Evolutionary conservation across 352 stramenopile species (phyloP).

Genomic region (Phytopythium cucurbitacearum): DNA sequence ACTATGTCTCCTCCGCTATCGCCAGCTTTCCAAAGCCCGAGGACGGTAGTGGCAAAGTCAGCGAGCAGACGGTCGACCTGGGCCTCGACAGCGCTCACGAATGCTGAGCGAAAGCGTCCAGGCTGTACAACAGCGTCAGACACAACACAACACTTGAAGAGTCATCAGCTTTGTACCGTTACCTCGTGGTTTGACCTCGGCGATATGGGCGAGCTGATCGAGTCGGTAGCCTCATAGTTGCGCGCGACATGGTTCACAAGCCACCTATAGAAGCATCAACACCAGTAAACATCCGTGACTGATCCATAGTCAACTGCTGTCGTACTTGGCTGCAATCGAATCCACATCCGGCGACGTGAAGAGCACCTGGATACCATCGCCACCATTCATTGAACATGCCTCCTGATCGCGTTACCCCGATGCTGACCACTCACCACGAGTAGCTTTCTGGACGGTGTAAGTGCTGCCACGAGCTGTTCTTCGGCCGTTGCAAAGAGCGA

Average conservation of each 20-base stretch:
- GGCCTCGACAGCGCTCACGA: constrained; percentile 31
- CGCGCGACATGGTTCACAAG: constrained; percentile 29
- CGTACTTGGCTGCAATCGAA: constrained; percentile 26
- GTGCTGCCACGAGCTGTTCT: constrained; percentile 42
- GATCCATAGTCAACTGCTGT: background rate
- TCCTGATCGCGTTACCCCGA: background rate
- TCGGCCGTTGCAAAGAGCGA: constrained; percentile 29
- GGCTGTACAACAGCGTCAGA: constrained; percentile 11
- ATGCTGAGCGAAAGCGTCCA: constrained; percentile 30
- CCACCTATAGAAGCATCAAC: constrained; percentile 17
- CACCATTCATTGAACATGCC: background rate
- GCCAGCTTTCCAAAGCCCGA: background rate
- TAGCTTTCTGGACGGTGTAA: constrained; percentile 30
- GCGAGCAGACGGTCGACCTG: constrained; percentile 25
- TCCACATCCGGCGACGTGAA: constrained; percentile 30
- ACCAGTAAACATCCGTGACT: background rate
- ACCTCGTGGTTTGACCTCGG: constrained; percentile 29
- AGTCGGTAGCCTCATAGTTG: constrained; percentile 39
- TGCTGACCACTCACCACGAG: constrained; percentile 18
- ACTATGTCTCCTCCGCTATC: background rate
- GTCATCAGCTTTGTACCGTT: background rate
- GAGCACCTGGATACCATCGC: constrained; percentile 17
- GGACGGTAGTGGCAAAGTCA: background rate
- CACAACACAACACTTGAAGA: background rate
- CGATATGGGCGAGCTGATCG: constrained; percentile 20